Evolutionary conservation across 495 filamentous ascomycete genomes (phyloP).

Genomic region (Aspergillus coremiiformis): DNA sequence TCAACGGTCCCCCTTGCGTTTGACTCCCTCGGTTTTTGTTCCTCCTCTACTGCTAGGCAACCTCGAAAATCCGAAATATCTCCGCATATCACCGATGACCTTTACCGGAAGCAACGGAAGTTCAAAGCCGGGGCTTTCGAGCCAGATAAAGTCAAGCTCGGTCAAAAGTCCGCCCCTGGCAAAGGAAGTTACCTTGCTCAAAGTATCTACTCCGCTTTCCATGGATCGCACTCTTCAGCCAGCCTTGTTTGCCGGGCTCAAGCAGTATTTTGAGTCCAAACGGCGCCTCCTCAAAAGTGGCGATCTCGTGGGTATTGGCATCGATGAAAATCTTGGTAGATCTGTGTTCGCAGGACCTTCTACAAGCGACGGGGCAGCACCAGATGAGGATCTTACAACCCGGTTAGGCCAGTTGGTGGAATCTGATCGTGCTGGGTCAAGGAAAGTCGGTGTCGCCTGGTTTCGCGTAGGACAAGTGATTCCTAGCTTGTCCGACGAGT

Average conservation of each 20-base stretch:
- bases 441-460: slow-evolving; percentile 68
- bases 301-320: slow-evolving; percentile 77
- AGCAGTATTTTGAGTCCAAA: slow-evolving; percentile 75
- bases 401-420: slow-evolving; percentile 33
- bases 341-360: slow-evolving; percentile 58
- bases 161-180: slow-evolving; percentile 69
- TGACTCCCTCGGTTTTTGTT: slow-evolving; percentile 60
- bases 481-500: slow-evolving; percentile 46
- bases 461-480: slow-evolving; percentile 74
- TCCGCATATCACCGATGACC: slow-evolving; percentile 60
- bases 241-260: slow-evolving; percentile 73
- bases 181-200: slow-evolving; percentile 84
- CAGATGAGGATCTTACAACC: slow-evolving; percentile 56
- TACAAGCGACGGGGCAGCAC: slow-evolving; percentile 47
- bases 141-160: slow-evolving; percentile 43
- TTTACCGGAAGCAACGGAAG: slow-evolving; percentile 30
- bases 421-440: slow-evolving; percentile 18
- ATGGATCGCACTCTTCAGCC: slow-evolving; percentile 79
- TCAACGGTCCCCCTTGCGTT: slow-evolving; percentile 28
- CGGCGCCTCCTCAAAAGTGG: slow-evolving; percentile 72
- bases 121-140: slow-evolving; percentile 30
- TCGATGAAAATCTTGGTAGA: slow-evolving; percentile 74
- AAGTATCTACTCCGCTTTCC: slow-evolving; percentile 79
- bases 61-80: slow-evolving; percentile 64
- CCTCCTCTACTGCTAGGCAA: slow-evolving; percentile 84